phyloP scores from a whole-genome alignment of 2,329 filamentous ascomycete genomes.

The Rhexocercosporidium sp. region DNA sequence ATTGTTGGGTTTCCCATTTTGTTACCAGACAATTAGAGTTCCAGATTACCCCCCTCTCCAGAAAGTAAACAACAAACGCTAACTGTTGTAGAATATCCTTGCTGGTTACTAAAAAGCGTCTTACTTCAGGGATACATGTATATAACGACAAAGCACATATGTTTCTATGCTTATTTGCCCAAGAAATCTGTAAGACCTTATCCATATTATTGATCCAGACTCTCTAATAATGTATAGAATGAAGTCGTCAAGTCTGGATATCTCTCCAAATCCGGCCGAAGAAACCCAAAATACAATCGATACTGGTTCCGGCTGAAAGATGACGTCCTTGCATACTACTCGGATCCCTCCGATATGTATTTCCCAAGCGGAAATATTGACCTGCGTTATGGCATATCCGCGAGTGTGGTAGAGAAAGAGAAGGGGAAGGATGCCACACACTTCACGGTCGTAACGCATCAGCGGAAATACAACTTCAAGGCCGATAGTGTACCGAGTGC shows the following conservation, averaged over 20 bases:
- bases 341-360: conserved; percentile 82
- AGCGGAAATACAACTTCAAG: conserved; percentile 83
- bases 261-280: conserved; percentile 84
- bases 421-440: conserved; percentile 72
- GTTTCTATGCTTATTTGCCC: conserved; percentile 96
- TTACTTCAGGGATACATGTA: conserved; percentile 95
- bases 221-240: conserved; percentile 55
- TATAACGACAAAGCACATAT: conserved; percentile 89
- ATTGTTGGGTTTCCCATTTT: not conserved
- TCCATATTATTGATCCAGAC: not conserved
- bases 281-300: conserved; percentile 84
- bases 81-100: conserved; percentile 75
- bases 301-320: conserved; percentile 95
- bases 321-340: conserved; percentile 89
- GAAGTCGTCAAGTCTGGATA: conserved; percentile 85
- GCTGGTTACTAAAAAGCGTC: conserved; percentile 90
- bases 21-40: no score
- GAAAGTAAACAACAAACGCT: conserved; percentile 17
- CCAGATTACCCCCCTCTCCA: not conserved
- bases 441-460: conserved; percentile 82
- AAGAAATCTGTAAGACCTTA: conserved; percentile 76
- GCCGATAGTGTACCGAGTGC: conserved; percentile 88
- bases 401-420: conserved; percentile 76
- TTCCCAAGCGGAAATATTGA: conserved; percentile 93
- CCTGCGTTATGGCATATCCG: conserved; percentile 87